Evolutionary conservation across 1,284 basidiomycete genomes (phyloP).

Genomic region (Xerocomus minutiporus): DNA sequence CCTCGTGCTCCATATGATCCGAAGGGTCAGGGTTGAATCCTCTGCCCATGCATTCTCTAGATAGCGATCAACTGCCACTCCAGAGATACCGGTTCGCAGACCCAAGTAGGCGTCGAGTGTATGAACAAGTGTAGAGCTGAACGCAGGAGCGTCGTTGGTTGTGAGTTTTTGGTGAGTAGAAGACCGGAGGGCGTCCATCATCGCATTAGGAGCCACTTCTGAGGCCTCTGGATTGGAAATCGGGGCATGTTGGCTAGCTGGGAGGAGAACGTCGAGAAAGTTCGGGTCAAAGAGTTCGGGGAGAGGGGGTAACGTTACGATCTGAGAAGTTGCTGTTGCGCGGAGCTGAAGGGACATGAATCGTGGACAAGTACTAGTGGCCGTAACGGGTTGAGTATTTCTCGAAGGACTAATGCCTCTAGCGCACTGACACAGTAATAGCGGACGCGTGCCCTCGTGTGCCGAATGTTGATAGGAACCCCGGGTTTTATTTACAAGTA

Average conservation of each 20-base stretch:
- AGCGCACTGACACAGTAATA: too few relatives aligned
- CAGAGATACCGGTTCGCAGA: constrained; percentile 30
- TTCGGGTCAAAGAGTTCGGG: constrained; percentile 48
- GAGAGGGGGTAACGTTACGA: constrained; percentile 42
- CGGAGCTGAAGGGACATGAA: background rate
- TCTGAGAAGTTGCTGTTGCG: constrained; percentile 24
- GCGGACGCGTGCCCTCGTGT: too few relatives aligned
- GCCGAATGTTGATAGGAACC: too few relatives aligned
- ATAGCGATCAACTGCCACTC: constrained; percentile 27
- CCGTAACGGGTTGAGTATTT: too few relatives aligned
- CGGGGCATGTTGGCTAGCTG: constrained; percentile 15
- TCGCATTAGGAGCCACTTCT: constrained; percentile 36
- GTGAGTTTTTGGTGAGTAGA: constrained; percentile 42
- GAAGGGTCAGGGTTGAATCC: constrained; percentile 48
- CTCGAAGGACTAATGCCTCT: too few relatives aligned
- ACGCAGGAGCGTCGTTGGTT: constrained; percentile 44
- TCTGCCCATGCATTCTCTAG: constrained; percentile 50
- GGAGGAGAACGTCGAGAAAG: constrained; percentile 50
- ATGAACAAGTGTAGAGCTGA: constrained; percentile 43
- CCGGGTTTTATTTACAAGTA: too few relatives aligned
- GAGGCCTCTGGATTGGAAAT: background rate
- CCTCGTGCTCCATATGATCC: constrained; percentile 56
- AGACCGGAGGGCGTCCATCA: constrained; percentile 49
- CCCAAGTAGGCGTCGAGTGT: constrained; percentile 51
- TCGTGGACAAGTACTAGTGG: background rate